A percentile compares a stretch with the other conserved stretches of the same genome.
phyloP scores from a whole-genome alignment of 1,139 yeast species.

The Trichomonascaceae sp. region DNA sequence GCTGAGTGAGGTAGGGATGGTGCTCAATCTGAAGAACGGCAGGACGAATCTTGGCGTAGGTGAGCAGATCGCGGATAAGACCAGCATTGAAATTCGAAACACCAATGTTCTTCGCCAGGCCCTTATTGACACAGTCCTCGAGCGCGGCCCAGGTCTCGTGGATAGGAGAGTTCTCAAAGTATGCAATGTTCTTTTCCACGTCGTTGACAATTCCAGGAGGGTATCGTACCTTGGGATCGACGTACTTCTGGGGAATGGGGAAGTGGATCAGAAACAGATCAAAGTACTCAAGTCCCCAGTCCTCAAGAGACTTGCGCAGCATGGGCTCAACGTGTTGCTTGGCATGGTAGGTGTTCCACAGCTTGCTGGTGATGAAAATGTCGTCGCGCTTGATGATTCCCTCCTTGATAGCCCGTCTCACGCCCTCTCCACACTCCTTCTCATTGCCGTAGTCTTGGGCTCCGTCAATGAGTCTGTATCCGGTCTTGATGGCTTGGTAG shows the following conservation, averaged over 20 bases:
- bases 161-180: constrained; percentile 44
- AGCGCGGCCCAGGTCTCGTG: constrained; percentile 66
- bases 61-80: constrained; percentile 57
- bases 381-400: constrained; percentile 30
- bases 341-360: constrained; percentile 32
- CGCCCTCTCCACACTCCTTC: constrained; percentile 30
- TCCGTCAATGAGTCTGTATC: constrained; percentile 33
- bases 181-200: constrained; percentile 35
- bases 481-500: constrained; percentile 32
- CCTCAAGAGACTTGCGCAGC: constrained; percentile 37
- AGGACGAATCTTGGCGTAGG: constrained; percentile 62
- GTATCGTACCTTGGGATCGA: constrained; percentile 48
- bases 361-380: constrained; percentile 31
- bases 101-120: constrained; percentile 68
- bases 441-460: constrained; percentile 32
- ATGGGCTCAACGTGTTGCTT: constrained; percentile 34
- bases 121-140: constrained; percentile 48
- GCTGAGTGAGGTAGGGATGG: constrained; percentile 83
- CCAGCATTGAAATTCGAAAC: constrained; percentile 74
- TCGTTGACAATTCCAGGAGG: constrained; percentile 61
- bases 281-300: constrained; percentile 46
- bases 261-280: constrained; percentile 54
- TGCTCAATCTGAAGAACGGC: constrained; percentile 82
- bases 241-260: constrained; percentile 41
- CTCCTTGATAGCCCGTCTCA: constrained; percentile 27